These are phyloP conservation scores for Diaporthe australafricana DNA, from an alignment of 2,329 filamentous ascomycete species.

Conservation along the genomic window DNA sequence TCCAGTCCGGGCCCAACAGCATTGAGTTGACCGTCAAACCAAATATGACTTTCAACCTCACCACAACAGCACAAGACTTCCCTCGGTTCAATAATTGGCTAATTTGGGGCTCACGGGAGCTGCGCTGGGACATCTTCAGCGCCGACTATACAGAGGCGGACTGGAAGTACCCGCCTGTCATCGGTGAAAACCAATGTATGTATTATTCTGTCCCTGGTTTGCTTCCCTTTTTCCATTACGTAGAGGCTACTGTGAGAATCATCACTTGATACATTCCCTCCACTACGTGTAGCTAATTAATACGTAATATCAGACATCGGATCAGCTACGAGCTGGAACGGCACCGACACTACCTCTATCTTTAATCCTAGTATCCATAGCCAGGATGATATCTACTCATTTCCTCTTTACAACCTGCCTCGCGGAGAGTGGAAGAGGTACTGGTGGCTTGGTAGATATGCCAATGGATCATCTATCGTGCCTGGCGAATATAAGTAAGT, in stretches of 20 bases:
- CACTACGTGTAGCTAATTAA: not conserved
- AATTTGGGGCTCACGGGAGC: constrained; percentile 42
- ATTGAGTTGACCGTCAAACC: constrained; percentile 35
- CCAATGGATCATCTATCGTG: not conserved
- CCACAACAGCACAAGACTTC: constrained; percentile 41
- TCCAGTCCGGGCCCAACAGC: constrained; percentile 25
- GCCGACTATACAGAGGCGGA: constrained; percentile 41
- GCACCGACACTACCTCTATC: not conserved
- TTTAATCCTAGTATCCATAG: not conserved
- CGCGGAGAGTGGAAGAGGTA: not conserved
- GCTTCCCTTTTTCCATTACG: not conserved
- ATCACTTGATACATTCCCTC: no score
- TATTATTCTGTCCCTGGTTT: not conserved
- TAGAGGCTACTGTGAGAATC: rapidly evolving
- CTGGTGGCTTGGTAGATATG: constrained; percentile 22
- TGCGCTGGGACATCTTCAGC: constrained; percentile 46
- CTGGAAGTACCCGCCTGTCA: constrained; percentile 46
- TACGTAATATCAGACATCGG: not conserved
- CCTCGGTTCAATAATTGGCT: constrained; percentile 39
- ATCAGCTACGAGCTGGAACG: constrained; percentile 13
- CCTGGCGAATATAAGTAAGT: constrained; percentile 7
- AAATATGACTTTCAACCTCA: constrained; percentile 45
- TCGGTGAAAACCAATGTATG: constrained; percentile 42
- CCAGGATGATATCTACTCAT: constrained; percentile 6
- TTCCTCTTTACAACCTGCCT: not conserved